phyloP scores from a whole-genome alignment of 2,329 filamentous ascomycete genomes.

The Microascus cirrosus region DNA sequence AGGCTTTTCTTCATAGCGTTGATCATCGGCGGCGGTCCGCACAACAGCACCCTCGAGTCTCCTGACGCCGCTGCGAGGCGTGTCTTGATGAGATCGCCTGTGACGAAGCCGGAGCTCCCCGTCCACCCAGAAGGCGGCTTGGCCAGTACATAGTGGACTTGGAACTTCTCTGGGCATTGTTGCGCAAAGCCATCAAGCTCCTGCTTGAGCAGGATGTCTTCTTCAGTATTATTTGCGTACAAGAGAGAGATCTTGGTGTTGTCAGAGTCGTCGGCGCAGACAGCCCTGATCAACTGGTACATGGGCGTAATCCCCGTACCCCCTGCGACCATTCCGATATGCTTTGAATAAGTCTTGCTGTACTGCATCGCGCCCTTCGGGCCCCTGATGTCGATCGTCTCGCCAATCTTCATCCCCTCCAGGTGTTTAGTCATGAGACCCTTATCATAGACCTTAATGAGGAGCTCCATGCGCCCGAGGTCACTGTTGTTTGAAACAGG shows the following conservation, averaged over 20 bases:
- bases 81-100: slow-evolving; percentile 86
- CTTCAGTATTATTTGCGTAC: slow-evolving; percentile 79
- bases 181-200: slow-evolving; percentile 85
- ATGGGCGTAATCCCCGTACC: slow-evolving; percentile 96
- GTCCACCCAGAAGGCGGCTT: slow-evolving; percentile 71
- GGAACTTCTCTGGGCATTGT: slow-evolving; percentile 91
- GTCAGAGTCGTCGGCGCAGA: slow-evolving; percentile 93
- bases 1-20: slow-evolving; percentile 56
- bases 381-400: slow-evolving; percentile 88
- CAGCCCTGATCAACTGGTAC: slow-evolving; percentile 84
- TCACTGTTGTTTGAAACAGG: slow-evolving; percentile 39
- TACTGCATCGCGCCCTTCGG: slow-evolving; percentile 54
- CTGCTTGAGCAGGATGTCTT: slow-evolving; percentile 82
- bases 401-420: slow-evolving; percentile 69
- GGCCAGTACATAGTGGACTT: slow-evolving; percentile 87
- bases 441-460: slow-evolving; percentile 84
- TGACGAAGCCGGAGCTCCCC: slow-evolving; percentile 70
- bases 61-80: slow-evolving; percentile 86
- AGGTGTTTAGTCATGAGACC: slow-evolving; percentile 89
- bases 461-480: slow-evolving; percentile 68
- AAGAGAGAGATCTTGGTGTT: slow-evolving; percentile 96
- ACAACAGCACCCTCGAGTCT: slow-evolving; percentile 93
- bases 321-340: slow-evolving; percentile 77
- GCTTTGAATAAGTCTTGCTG: slow-evolving; percentile 88
- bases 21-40: slow-evolving; percentile 85